Evolutionary conservation across 345 rosid genomes (phyloP), one percentile per base, ranked within the genome.

Genomic region (Ricinus communis): DNA sequence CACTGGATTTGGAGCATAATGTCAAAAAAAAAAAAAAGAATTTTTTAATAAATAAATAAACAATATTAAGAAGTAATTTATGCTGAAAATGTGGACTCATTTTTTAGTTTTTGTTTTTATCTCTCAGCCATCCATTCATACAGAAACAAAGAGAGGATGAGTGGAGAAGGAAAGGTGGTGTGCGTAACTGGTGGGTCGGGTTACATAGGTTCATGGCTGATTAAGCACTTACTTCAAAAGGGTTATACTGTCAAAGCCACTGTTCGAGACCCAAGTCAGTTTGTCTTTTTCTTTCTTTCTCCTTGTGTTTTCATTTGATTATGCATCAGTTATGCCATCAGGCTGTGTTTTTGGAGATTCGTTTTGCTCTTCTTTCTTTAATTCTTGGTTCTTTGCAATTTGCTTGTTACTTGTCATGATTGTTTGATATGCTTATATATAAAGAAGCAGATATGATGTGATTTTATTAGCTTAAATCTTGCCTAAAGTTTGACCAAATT

Each of bases 141-240:
- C 38, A 33, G 4, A 33, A 2, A 33, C 6, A 6, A 2, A 33
- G 38, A 33, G 38, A 33, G 38, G 38, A 68, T 62, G 73, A 74
- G 69, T 55, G 77, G 66, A 30, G 55, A 38, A 67, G 68, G 77
- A 15, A 68, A 61, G 57, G 25, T 74, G 25, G 77, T 74, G 30
- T 68, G 73, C 43, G 73, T 74, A 16, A 74, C 71, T 9, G 77
- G 72, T 36, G 72, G 58, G 8, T 66, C 76, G 5, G 76, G 71
- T 45, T 73, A 65, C 71, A 66, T 73, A 28, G 71, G 71, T 5
- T 66, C 71, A 24, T 51, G 77, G 77, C 68, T 74, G 0, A 60
- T 74, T 40, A 74, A 74, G 56, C 22, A 60, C 62, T 46, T 74
- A 46, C 69, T 74, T 13, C 38, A 61, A 30, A 59, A 19, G 3